Conservation (phyloP, 2,329 filamentous ascomycete species). For the Whalleya microplaca region DNA sequence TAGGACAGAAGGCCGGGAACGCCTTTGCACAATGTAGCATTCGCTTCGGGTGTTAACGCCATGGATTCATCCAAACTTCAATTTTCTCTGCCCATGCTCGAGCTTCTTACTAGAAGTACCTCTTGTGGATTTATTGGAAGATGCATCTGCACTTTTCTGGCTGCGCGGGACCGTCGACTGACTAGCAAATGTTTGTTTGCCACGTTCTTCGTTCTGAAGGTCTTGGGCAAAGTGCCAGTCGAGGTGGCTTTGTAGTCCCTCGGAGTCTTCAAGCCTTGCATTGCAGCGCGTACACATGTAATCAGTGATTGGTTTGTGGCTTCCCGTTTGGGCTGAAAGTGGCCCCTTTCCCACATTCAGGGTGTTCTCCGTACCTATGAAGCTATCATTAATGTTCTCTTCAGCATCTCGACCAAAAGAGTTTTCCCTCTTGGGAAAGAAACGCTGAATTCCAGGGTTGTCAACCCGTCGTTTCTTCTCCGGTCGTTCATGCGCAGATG, state of each 20-base stretch:
- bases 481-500: constrained; percentile 37
- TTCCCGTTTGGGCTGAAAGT: constrained; percentile 30
- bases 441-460: constrained; percentile 58
- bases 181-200: constrained; percentile 49
- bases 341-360: constrained; percentile 26
- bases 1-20: constrained; percentile 10
- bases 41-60: constrained; percentile 25
- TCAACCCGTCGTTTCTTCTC: constrained; percentile 52
- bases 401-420: constrained; percentile 37
- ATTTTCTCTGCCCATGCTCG: constrained; percentile 64
- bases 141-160: constrained; percentile 41
- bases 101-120: constrained; percentile 42
- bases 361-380: constrained; percentile 19
- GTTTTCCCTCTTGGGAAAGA: constrained; percentile 53
- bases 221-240: constrained; percentile 97
- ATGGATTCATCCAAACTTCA: constrained; percentile 59
- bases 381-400: constrained; percentile 27
- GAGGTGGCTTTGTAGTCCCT: constrained; percentile 73
- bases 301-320: constrained; percentile 40
- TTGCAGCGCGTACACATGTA: constrained; percentile 68
- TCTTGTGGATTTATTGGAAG: constrained; percentile 44
- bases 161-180: constrained; percentile 39
- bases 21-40: constrained; percentile 15
- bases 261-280: constrained; percentile 57
- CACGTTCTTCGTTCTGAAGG: constrained; percentile 68